Conservation (phyloP, 2,329 filamentous ascomycete genomes). For the Zymoseptoria passerinii region DNA sequence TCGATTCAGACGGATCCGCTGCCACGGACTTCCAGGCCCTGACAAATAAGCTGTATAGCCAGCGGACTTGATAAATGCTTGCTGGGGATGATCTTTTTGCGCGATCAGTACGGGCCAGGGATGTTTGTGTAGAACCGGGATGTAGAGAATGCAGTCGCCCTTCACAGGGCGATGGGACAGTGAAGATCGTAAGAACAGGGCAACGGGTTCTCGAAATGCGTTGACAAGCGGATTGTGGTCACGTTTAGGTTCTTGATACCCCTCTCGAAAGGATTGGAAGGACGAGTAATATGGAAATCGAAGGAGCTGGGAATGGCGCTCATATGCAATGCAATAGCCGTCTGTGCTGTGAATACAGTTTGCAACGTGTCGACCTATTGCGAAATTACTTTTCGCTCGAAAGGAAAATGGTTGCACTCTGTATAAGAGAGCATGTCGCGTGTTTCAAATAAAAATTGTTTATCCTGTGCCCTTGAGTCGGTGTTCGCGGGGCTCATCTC, state of each 20-base stretch:
- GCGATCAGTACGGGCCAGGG: too few relatives aligned
- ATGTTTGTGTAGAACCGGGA: background rate
- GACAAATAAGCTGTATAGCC: constrained; percentile 16
- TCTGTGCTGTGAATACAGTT: background rate
- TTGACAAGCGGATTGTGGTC: background rate
- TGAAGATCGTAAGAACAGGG: background rate
- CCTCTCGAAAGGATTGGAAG: background rate
- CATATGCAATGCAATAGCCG: background rate
- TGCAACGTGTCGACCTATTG: background rate
- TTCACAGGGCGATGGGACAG: background rate
- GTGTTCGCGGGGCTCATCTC: background rate
- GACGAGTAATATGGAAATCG: background rate
- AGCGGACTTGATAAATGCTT: background rate
- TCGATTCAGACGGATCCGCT: constrained; percentile 57
- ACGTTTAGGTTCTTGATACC: background rate
- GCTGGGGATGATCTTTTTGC: too few relatives aligned
- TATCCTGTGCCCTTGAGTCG: background rate
- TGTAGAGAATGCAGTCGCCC: background rate
- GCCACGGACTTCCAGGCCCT: constrained; percentile 47
- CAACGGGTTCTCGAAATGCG: background rate
- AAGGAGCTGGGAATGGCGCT: background rate
- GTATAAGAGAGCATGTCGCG: background rate
- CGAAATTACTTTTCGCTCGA: background rate
- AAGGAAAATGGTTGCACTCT: background rate
- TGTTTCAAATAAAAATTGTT: background rate